Evolutionary conservation across 768 basidiomycete species (phyloP).

Genomic region (Hericium coralloides): DNA sequence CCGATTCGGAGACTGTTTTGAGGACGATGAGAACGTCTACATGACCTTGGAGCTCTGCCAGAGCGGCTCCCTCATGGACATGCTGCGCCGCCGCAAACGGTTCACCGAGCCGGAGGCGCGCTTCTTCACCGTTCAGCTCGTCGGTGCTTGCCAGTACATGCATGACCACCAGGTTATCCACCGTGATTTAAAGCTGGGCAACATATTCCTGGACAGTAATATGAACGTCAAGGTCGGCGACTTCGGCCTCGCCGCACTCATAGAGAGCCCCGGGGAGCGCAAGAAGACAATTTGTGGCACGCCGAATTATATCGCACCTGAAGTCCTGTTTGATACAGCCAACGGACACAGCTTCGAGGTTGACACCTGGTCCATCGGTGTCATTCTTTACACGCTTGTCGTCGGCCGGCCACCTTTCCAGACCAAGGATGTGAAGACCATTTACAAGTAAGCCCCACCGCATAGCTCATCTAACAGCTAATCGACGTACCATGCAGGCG

Average conservation of each 20-base stretch:
- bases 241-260: slow-evolving; percentile 93
- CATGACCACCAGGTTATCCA: slow-evolving; percentile 95
- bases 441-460: slow-evolving; percentile 66
- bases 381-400: slow-evolving; percentile 91
- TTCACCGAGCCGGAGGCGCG: slow-evolving; percentile 91
- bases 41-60: slow-evolving; percentile 93
- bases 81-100: slow-evolving; percentile 77
- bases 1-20: slow-evolving; percentile 86
- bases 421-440: slow-evolving; percentile 94
- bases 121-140: slow-evolving; percentile 88
- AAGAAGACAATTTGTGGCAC: slow-evolving; percentile 99
- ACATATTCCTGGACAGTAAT: slow-evolving; percentile 75
- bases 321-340: slow-evolving; percentile 91
- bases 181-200: slow-evolving; percentile 95
- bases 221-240: slow-evolving; percentile 92
- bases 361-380: slow-evolving; percentile 96
- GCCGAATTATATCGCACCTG: slow-evolving; percentile 97
- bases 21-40: slow-evolving; percentile 93
- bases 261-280: slow-evolving; percentile 91
- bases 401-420: slow-evolving; percentile 98
- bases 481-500: slow-evolving; percentile 39
- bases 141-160: slow-evolving; percentile 97
- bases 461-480: neutral
- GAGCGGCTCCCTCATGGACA: slow-evolving; percentile 85
- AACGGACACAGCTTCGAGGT: slow-evolving; percentile 98